Evolutionary conservation across 331 rosid species (phyloP), one percentile per base, ranked within the genome.

Genomic region (Quercus tomentella): DNA sequence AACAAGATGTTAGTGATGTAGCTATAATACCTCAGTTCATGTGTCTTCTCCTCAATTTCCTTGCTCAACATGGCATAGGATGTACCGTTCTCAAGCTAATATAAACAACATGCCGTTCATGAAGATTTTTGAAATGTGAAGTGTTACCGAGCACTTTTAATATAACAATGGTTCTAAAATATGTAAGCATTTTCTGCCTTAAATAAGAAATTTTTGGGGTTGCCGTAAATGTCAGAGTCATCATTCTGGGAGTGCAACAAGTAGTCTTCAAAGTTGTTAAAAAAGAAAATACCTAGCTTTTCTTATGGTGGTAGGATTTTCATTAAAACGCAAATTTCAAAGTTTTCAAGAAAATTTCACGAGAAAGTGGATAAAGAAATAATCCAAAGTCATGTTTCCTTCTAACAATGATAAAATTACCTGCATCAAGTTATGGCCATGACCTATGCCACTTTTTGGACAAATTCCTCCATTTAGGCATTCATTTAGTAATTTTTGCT

Each of bases 21-120:
- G 5, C 7, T 31, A 66, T 1, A 16, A 65, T 87, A 92, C 97
- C 91, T 90, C 52, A 87, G 73, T 82, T 92, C 95, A 65, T 22
- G 85, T 41, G 84, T 85, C 77, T 68, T 87, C 52, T 88, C 80
- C 69, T 55, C 91, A 49, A 83, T 77, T 85, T 86, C 80, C 77
- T 79, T 82, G 20, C 63, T 80, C 85, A 92, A 80, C 54, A 41
- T 55, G 70, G 83, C 67, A 31, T 35, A 55, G 25, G 41, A 33
- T 0, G 56, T 33, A 30, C 63, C 84, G 62, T 52, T 80, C 77
- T 82, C 89, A 56, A 66, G 31, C 93, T 92, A 77, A 35, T 7
- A 26, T 28, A 72, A 72, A 35, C 2, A 28, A 63, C 5, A 33
- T 55, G 17, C 49, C 52, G 18, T 23, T 68, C 6, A 56, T 23